Conservation (phyloP, 768 basidiomycete genomes). For the Sutorius australiensis region DNA sequence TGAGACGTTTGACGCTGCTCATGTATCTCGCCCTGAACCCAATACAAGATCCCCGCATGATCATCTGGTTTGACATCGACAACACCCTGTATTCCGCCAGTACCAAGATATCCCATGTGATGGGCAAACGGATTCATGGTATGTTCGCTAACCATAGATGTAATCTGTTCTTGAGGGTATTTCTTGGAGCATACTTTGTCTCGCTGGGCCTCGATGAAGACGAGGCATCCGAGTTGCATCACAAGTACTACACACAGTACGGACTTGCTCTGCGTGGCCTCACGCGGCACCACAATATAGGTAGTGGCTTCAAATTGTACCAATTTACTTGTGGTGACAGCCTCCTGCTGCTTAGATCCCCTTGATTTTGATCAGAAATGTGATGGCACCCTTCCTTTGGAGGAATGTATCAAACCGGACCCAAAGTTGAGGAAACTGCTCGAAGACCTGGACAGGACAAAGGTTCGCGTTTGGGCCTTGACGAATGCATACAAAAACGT, state of each 20-base stretch:
- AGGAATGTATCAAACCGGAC: conserved; percentile 69
- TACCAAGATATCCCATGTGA: conserved; percentile 68
- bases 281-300: conserved; percentile 69
- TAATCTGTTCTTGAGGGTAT: neutral
- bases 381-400: conserved; percentile 79
- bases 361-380: conserved; percentile 82
- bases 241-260: conserved; percentile 72
- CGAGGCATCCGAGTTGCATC: conserved; percentile 66
- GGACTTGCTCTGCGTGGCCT: conserved; percentile 81
- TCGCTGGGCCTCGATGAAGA: conserved; percentile 62
- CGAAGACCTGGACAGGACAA: conserved; percentile 73
- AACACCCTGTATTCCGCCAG: conserved; percentile 83
- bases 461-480: conserved; percentile 77
- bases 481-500: conserved; percentile 83
- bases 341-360: conserved; percentile 50
- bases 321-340: neutral
- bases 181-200: conserved; percentile 64
- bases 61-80: conserved; percentile 85
- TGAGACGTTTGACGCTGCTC: neutral
- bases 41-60: conserved; percentile 47
- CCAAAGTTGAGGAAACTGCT: conserved; percentile 61
- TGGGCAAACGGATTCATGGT: conserved; percentile 81
- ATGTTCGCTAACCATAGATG: conserved; percentile 7
- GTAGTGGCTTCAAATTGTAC: conserved; percentile 32
- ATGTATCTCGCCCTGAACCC: neutral